These are phyloP conservation scores for Lactarius hatsudake DNA, from an alignment of 768 basidiomycete genomes.

Conservation along the genomic window DNA sequence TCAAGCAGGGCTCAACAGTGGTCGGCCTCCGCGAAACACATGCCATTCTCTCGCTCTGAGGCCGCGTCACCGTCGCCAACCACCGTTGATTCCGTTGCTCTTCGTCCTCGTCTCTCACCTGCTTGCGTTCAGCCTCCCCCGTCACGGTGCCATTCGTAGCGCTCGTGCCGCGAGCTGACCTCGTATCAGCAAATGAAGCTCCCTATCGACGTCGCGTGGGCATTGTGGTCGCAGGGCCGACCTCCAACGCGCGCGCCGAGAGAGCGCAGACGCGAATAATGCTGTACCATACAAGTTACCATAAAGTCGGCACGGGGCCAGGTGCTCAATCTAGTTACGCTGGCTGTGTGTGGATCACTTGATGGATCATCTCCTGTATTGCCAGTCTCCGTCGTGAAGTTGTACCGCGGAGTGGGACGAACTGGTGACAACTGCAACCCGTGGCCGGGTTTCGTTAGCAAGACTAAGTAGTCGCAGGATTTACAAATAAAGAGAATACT, in stretches of 20 bases:
- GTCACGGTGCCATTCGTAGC: constrained; percentile 45
- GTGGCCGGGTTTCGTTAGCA: too few species aligned
- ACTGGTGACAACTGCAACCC: too few species aligned
- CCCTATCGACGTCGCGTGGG: constrained; percentile 88
- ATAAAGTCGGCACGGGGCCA: too few species aligned
- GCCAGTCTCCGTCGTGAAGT: too few species aligned
- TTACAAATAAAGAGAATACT: too few species aligned
- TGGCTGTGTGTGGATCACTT: too few species aligned
- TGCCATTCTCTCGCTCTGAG: constrained; percentile 45
- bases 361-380: constrained; percentile 32
- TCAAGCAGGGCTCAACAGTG: constrained; percentile 98
- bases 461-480: too few species aligned
- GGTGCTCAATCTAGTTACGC: too few species aligned
- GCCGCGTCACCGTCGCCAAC: constrained; percentile 86
- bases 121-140: background rate
- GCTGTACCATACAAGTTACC: too few species aligned
- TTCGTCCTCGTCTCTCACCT: background rate
- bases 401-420: too few species aligned
- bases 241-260: constrained; percentile 94
- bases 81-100: constrained; percentile 21
- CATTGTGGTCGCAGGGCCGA: constrained; percentile 95
- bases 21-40: constrained; percentile 87
- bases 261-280: constrained; percentile 87
- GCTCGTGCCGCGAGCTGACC: constrained; percentile 95
- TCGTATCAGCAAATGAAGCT: constrained; percentile 99